A percentile compares a stretch with the other conserved stretches of the same genome.
Conservation (phyloP, 202 grass and related monocot species). For the Bolboschoenoplectus hybrid region DNA sequence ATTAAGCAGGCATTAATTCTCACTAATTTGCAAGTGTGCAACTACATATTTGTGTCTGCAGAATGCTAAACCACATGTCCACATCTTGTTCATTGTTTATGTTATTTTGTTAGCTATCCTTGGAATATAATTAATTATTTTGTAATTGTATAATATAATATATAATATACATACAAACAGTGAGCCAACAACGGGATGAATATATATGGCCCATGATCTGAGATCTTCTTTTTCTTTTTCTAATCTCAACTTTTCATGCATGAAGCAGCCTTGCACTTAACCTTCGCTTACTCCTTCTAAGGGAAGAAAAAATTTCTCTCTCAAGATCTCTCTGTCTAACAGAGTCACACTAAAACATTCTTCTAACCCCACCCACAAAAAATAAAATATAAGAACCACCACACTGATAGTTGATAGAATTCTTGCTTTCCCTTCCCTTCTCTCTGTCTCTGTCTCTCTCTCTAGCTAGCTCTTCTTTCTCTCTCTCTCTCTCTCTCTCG, state of each 20-base stretch:
- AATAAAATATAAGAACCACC: constrained; percentile 69
- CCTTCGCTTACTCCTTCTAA: constrained; percentile 50
- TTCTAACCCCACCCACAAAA: constrained; percentile 41
- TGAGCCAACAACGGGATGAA: neutral
- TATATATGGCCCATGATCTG: constrained; percentile 32
- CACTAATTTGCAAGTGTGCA: neutral
- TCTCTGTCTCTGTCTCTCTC: constrained; percentile 52
- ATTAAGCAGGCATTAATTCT: neutral
- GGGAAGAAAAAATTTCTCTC: constrained; percentile 44
- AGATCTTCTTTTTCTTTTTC: constrained; percentile 44
- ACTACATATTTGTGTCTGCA: neutral
- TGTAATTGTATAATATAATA: neutral
- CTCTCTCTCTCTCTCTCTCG: constrained; percentile 34
- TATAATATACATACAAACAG: constrained; percentile 7
- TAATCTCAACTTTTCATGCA: constrained; percentile 43
- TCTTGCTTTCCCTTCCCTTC: constrained; percentile 56
- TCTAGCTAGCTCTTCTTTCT: too few species aligned
- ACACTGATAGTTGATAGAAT: constrained; percentile 62
- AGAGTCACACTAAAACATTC: constrained; percentile 47
- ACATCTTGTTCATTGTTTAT: neutral
- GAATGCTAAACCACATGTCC: neutral
- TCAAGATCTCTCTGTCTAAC: constrained; percentile 23
- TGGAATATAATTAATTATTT: constrained; percentile 5
- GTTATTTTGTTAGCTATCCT: constrained; percentile 9
- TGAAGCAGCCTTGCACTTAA: constrained; percentile 34